phyloP scores from a whole-genome alignment of 2,329 filamentous ascomycete species.

The Chaetomium strumarium region DNA sequence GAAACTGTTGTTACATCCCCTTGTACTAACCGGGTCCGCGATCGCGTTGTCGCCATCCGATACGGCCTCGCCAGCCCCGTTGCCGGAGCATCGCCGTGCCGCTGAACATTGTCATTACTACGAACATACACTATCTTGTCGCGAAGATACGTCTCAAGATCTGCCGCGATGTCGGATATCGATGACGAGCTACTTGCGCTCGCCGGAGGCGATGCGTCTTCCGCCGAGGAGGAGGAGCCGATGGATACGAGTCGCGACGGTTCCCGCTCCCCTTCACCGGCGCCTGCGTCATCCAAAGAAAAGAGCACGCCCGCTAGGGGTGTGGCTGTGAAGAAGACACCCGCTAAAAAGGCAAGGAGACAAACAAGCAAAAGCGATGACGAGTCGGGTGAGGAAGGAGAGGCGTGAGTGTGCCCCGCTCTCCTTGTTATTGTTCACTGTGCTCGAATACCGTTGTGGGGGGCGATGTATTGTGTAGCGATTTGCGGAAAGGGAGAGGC shows the following conservation, averaged over 20 bases:
- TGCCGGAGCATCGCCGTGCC: background rate
- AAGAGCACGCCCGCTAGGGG: conserved; percentile 33
- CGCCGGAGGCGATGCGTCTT: conserved; percentile 67
- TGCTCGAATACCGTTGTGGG: background rate
- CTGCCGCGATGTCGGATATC: conserved; percentile 68
- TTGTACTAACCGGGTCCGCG: background rate
- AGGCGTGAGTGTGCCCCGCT: conserved; percentile 58
- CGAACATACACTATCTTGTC: background rate
- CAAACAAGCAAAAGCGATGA: conserved; percentile 42
- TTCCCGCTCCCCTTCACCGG: conserved; percentile 43
- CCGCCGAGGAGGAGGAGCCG: conserved; percentile 53
- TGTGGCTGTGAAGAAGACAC: conserved; percentile 29
- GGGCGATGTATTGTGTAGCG: background rate
- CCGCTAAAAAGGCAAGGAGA: conserved; percentile 43
- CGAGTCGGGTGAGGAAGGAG: conserved; percentile 69
- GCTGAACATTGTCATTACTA: background rate
- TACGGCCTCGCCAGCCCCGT: background rate
- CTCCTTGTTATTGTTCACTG: conserved; percentile 16
- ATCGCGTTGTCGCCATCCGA: background rate
- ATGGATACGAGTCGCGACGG: conserved; percentile 49
- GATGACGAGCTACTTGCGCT: conserved; percentile 92
- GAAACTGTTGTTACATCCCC: background rate
- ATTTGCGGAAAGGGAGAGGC: background rate
- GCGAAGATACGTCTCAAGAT: background rate
- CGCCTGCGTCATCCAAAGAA: conserved; percentile 30